Evolutionary conservation across 768 basidiomycete species (phyloP), one percentile per base, ranked within the genome.

Genomic region (Lyophyllum semitale): DNA sequence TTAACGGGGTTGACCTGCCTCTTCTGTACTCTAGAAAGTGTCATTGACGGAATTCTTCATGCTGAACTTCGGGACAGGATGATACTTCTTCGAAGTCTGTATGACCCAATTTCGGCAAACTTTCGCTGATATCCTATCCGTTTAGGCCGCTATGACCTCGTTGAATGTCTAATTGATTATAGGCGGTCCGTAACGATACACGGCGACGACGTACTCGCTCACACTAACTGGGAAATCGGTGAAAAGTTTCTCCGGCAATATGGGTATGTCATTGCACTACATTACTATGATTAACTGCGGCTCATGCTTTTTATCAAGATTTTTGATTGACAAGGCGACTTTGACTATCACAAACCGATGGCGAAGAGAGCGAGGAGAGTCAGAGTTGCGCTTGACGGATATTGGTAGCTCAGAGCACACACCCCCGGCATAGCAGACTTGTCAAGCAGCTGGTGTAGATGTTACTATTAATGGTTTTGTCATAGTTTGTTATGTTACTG

Each of bases 61-160:
- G 91, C 95, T 44, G 90, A 93, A 63, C 75, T 98, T 53, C 83
- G 95, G 32, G 95, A 97, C 63, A 83, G 93, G 30, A 89, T 96
- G 80, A 97, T 98, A 62, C 77, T 96, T 17, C 73, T 93, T 30
- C 81, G 93, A 76, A 89, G 94, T 88, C 67, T 48, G 77, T 68
- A 18, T 40, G 17, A 46, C 17, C 8, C 29, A 4, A 18, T 26
- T 25, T 9, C 35, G 23, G 46, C 32, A n/a, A 20, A 40, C 43
- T 46, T 37, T 48, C 55, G 18, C 20, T 45, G 27, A 40, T 37
- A 8, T 35, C 55, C 55, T 22, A 44, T 43, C 18, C 18, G 53
- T 23, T 37, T 59, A 93, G 91, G 84, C 22, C 88, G 87, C 44
- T 91, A 89, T 60, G 87, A 89, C 63, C 73, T 97, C 13, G 83